phyloP scores from a whole-genome alignment of 116 monocot genomes.

The Phalaenopsis hybrid region DNA sequence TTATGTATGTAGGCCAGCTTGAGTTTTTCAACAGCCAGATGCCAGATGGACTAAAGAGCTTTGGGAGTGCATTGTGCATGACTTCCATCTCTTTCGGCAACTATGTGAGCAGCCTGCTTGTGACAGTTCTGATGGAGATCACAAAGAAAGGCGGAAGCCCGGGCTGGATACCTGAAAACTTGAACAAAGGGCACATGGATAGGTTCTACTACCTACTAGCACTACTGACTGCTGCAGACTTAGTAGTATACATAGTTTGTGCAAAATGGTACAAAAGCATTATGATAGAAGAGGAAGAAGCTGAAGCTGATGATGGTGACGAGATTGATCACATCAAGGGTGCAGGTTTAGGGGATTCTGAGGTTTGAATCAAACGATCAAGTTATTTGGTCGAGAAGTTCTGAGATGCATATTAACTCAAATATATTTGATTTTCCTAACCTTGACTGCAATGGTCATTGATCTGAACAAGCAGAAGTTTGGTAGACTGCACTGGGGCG shows the following conservation, averaged over 20 bases:
- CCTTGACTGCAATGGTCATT: too few relatives aligned
- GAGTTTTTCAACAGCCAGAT: slow-evolving; percentile 66
- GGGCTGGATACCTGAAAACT: slow-evolving; percentile 39
- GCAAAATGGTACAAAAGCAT: slow-evolving; percentile 27
- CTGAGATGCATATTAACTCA: not conserved
- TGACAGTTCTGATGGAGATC: slow-evolving; percentile 45
- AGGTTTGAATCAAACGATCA: not conserved
- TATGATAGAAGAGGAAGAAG: not conserved
- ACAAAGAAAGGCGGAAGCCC: slow-evolving; percentile 6
- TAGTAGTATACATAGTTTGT: slow-evolving; percentile 20
- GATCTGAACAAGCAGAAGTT: too few relatives aligned
- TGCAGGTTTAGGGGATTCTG: not conserved
- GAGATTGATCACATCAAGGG: not conserved
- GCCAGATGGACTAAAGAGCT: slow-evolving; percentile 65
- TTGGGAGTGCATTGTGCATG: slow-evolving; percentile 71
- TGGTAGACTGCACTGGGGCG: too few relatives aligned
- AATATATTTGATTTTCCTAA: not conserved
- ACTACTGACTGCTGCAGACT: slow-evolving; percentile 17
- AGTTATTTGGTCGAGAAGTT: not conserved
- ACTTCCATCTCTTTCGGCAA: slow-evolving; percentile 64
- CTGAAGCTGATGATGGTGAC: not conserved
- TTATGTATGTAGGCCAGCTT: slow-evolving; percentile 69
- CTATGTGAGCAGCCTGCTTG: slow-evolving; percentile 55
- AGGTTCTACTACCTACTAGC: slow-evolving; percentile 41
- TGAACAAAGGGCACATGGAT: slow-evolving; percentile 34